phyloP scores from a whole-genome alignment of 768 basidiomycete species.

The Russula sp. region DNA sequence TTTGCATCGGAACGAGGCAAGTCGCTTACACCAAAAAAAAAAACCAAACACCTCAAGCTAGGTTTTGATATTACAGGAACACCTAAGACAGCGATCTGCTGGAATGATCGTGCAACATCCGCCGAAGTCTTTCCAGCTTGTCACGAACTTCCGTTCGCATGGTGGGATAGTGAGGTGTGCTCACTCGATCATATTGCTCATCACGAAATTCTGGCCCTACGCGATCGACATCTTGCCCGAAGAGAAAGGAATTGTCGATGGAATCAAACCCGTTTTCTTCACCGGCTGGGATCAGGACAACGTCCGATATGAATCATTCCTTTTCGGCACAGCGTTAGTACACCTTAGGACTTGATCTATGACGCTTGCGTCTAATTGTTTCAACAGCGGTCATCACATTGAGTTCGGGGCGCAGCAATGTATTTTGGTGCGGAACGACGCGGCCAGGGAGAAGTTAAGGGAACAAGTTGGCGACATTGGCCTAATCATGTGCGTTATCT shows the following conservation, averaged over 20 bases:
- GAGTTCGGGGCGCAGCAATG: constrained; percentile 37
- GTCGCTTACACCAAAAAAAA: neutral
- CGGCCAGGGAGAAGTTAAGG: constrained; percentile 34
- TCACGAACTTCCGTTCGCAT: constrained; percentile 40
- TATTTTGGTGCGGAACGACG: constrained; percentile 39
- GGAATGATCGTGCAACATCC: constrained; percentile 1
- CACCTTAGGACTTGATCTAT: neutral
- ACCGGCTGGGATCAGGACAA: constrained; percentile 34
- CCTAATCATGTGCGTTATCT: constrained; percentile 21
- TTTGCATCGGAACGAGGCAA: constrained; percentile 57
- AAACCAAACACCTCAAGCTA: neutral
- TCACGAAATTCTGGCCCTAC: constrained; percentile 36
- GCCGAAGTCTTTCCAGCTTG: constrained; percentile 37
- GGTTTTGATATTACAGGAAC: constrained; percentile 1
- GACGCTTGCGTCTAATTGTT: constrained; percentile 3
- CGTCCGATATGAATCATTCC: constrained; percentile 38
- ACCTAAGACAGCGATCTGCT: constrained; percentile 3
- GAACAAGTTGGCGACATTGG: constrained; percentile 35
- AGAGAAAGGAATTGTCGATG: constrained; percentile 37
- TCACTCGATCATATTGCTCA: constrained; percentile 35
- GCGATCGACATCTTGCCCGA: constrained; percentile 36
- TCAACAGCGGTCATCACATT: constrained; percentile 28
- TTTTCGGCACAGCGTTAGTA: constrained; percentile 36
- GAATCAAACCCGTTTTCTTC: constrained; percentile 36
- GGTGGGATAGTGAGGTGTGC: constrained; percentile 39